Conservation (phyloP, 2,329 filamentous ascomycete species). For the Hirsutella rhossiliensis region DNA sequence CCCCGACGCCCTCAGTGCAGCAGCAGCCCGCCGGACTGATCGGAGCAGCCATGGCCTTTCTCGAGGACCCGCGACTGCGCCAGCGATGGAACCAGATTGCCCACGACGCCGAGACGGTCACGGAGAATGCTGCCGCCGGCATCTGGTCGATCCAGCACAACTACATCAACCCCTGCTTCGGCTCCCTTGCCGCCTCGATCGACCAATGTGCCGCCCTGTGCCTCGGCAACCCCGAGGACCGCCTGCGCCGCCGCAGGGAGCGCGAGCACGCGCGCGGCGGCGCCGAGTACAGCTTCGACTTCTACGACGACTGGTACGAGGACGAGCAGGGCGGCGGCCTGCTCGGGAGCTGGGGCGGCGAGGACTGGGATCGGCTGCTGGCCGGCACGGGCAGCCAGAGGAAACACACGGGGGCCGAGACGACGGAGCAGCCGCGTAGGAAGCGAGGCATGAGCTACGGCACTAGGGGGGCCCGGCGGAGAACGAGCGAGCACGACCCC, state of each 20-base stretch:
- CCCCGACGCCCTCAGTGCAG: no score
- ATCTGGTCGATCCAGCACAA: constrained; percentile 82
- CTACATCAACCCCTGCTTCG: constrained; percentile 74
- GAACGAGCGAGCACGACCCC: constrained; percentile 53
- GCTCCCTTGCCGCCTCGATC: constrained; percentile 52
- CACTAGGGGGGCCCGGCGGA: constrained; percentile 44
- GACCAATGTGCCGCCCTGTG: constrained; percentile 64
- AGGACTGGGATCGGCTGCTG: constrained; percentile 76
- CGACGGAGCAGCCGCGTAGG: constrained; percentile 51
- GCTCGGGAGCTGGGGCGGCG: constrained; percentile 62
- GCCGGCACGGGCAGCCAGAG: constrained; percentile 50
- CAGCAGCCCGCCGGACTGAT: no score
- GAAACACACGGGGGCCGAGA: constrained; percentile 18
- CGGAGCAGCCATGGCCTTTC: constrained; percentile 38
- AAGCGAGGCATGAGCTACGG: constrained; percentile 88
- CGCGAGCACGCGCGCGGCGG: constrained; percentile 45
- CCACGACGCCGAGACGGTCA: constrained; percentile 80
- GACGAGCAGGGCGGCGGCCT: constrained; percentile 44
- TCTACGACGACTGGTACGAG: constrained; percentile 93
- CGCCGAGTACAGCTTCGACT: constrained; percentile 84
- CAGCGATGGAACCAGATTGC: constrained; percentile 90
- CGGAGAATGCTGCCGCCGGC: constrained; percentile 80
- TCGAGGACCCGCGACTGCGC: constrained; percentile 77
- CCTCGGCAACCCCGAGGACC: constrained; percentile 60
- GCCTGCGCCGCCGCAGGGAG: constrained; percentile 54